Base-by-base conservation (phyloP, 2,329 filamentous ascomycete genomes). In the Trichothecium roseum region DNA sequence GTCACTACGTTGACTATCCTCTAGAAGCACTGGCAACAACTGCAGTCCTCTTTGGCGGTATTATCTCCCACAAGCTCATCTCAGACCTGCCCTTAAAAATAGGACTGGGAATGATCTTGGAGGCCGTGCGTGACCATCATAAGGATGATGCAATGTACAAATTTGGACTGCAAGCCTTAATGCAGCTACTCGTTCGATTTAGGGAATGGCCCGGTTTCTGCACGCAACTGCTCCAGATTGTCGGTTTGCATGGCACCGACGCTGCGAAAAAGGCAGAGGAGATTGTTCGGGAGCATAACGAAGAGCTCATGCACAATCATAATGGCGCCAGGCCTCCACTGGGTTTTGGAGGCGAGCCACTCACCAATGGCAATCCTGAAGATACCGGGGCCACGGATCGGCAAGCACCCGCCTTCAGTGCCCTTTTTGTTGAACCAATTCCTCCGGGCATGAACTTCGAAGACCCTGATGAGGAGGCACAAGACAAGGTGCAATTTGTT, bases 141-240 rank as follows among this genome's bases (percentile, higher is more conserved):
- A 77, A 83, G 1, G 83, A 93, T 22, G 79, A 88, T 41, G 79
- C 85, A 1, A 96, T 98, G 91, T 96, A 91, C 66, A 94, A 95
- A 50, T 98, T 98, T 53, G 91, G 93, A 9, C 71, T 98, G 10
- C 91, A 98, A 55, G 91, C 91, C 13, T 72, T 98, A 40, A 81
- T 95, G 54, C 87, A 96, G 56, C 74, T 96, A 36, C 79, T 86
- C 37, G 71, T 76, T 28, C 78, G 91, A 28, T 76, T 98, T 33
- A 72, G 78, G 4, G 91, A 98, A 53, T 98, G 91, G 91, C 86
- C 87, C n/a, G 84, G 84, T 2, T 93, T 95, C 49, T 96, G 89
- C 55, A 80, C 82, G 41, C 77, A 91, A 42, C 72, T 98, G 5
- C 61, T 93, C 16, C 80, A 85, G 42, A 86, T 94, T 28, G 80